Base-by-base conservation (phyloP, 2,329 filamentous ascomycete genomes). In the Cladosporium sp. region DNA sequence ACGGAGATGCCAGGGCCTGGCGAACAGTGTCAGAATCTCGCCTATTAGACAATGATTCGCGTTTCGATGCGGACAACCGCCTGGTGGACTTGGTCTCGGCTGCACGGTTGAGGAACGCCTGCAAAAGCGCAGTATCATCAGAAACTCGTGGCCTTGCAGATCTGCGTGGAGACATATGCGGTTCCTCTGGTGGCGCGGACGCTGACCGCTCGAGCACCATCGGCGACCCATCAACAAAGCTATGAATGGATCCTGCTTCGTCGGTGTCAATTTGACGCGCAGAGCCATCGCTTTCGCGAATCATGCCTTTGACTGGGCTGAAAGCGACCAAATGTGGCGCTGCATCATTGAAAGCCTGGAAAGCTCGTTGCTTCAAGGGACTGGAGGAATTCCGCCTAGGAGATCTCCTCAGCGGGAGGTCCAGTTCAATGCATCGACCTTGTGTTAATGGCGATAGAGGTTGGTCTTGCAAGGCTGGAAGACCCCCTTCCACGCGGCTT, bases 101-200 rank as follows among this genome's bases (percentile, higher is more conserved):
- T n/a, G 72, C 72, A 7, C 73, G 71, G 15, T 63, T 72, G 36
- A 77, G 66, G 54, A 76, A 77, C 30, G 74, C 72, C 52, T 73
- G 73, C 4, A 77, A 62, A 13, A 75, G 59, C 1, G 72, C 73
- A 7, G 74, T 76, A 52, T 77, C 74, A 49, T 74, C 72, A 62
- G 54, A 76, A 41, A 58, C 67, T 53, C 50, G 69, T 56, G 64
- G 63, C 33, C 59, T 56, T 16, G 54, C 38, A 22, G 57, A 53
- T 52, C 55, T 62, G 19, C 50, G 56, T 27, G 16, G 62, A 63
- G 53, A 55, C 47, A 55, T 61, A 22, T 59, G 53, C 4, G 63
- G 61, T 49, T 64, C 60, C 47, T 65, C 64, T 19, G 63, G 62
- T 15, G 64, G 63, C n/a, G 64, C 65, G n/a, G 66, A 68, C 9